phyloP scores from a whole-genome alignment of 176 grass and related monocot genomes.

The Oryza meridionalis region DNA sequence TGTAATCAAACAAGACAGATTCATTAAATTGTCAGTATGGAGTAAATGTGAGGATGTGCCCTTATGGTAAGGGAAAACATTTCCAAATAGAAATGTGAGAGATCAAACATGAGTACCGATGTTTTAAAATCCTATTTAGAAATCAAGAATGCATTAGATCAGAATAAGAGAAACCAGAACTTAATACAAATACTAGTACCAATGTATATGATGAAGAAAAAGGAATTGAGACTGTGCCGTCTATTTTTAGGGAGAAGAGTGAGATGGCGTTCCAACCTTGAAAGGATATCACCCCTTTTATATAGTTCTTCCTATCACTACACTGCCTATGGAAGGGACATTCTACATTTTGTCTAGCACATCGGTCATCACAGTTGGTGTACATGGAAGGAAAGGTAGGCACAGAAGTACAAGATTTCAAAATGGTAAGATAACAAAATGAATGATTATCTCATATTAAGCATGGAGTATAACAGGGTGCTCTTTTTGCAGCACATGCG shows the following conservation, averaged over 20 bases:
- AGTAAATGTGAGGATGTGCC: background rate
- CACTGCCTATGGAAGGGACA: background rate
- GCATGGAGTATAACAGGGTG: background rate
- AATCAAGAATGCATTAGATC: background rate
- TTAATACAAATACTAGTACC: background rate
- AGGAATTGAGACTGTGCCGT: constrained; percentile 1
- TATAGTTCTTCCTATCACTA: constrained; percentile 6
- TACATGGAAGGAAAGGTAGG: constrained; percentile 2
- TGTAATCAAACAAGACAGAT: constrained; percentile 2
- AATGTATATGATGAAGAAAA: constrained; percentile 18
- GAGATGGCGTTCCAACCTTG: constrained; percentile 6
- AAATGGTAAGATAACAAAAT: constrained; percentile 18
- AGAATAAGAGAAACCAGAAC: constrained; percentile 32
- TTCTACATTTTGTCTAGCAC: constrained; percentile 16
- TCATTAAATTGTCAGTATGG: background rate
- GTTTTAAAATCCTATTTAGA: background rate
- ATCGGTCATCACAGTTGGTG: background rate
- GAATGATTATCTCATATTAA: background rate
- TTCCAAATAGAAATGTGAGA: constrained; percentile 15
- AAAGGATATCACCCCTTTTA: constrained; percentile 27
- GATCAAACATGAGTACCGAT: constrained; percentile 26
- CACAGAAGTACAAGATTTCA: constrained; percentile 14
- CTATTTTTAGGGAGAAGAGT: constrained; percentile 27
- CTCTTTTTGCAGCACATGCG: constrained; percentile 19
- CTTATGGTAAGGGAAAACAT: background rate